Conservation (phyloP, 345 rosid species). For the Arabis alpina region DNA sequence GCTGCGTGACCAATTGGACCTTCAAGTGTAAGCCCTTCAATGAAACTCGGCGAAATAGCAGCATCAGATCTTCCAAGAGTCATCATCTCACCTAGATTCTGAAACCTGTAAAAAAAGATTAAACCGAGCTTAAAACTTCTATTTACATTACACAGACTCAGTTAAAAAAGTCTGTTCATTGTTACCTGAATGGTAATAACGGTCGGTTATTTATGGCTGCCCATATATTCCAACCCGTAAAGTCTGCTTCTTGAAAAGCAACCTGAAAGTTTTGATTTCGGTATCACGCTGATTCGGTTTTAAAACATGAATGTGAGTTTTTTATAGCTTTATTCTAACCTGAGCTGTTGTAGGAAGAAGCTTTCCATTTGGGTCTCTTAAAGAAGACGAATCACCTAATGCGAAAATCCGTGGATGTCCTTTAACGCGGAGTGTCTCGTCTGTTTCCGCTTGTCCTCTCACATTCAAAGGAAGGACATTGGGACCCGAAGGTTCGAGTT, state of each 20-base stretch:
- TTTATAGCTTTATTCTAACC: conserved; percentile 40
- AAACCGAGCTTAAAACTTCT: conserved; percentile 1
- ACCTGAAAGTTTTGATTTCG: conserved; percentile 52
- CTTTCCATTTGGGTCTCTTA: conserved; percentile 78
- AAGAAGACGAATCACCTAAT: conserved; percentile 85
- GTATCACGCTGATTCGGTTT: not conserved
- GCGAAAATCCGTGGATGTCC: conserved; percentile 95
- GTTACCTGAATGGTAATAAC: conserved; percentile 85
- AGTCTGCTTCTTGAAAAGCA: conserved; percentile 97
- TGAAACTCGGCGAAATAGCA: conserved; percentile 84
- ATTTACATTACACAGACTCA: conserved; percentile 15
- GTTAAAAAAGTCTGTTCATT: not conserved
- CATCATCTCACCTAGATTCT: conserved; percentile 98
- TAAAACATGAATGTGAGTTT: not conserved
- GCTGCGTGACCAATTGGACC: conserved; percentile 91
- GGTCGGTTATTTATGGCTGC: conserved; percentile 92
- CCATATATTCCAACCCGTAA: conserved; percentile 97
- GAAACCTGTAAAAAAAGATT: conserved; percentile 59
- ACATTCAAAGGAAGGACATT: conserved; percentile 69
- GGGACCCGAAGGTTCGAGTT: conserved; percentile 53
- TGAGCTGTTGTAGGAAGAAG: conserved; percentile 94
- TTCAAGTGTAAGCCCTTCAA: conserved; percentile 87
- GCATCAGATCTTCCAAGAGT: conserved; percentile 84
- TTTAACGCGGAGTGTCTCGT: conserved; percentile 91
- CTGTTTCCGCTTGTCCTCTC: conserved; percentile 92